Percentiles rank a stretch among this genome's conserved stretches.
Evolutionary conservation across 2,329 filamentous ascomycete species (phyloP).

Genomic region (Cadophora gregata): DNA sequence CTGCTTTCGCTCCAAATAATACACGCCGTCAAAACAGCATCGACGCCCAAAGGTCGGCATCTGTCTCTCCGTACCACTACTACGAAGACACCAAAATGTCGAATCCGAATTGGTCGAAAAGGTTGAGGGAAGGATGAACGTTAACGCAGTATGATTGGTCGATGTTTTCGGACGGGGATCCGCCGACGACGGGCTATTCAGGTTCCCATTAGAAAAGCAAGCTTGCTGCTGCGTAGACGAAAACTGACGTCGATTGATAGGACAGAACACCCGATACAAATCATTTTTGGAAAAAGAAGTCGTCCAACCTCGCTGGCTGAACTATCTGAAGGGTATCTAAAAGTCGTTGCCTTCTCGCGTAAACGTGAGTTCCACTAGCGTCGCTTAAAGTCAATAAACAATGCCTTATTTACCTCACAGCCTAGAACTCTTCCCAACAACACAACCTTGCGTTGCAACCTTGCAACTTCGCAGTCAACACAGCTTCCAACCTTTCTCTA

Average conservation of each 20-base stretch:
- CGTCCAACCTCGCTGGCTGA: no score
- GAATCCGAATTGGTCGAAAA: constrained; percentile 31
- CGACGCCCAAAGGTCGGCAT: constrained; percentile 59
- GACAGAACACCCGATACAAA: neutral
- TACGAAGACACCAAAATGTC: constrained; percentile 62
- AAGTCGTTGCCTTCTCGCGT: neutral
- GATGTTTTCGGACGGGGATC: constrained; percentile 40
- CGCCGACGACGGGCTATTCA: constrained; percentile 28
- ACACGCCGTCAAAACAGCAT: constrained; percentile 53
- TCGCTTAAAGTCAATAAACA: constrained; percentile 1
- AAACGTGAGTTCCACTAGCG: neutral
- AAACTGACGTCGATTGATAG: neutral
- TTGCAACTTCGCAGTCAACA: no score
- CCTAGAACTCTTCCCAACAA: no score
- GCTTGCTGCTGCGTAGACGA: constrained; percentile 4
- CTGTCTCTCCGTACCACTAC: constrained; percentile 61
- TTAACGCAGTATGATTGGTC: constrained; percentile 38
- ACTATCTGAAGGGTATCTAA: neutral
- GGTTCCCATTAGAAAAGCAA: constrained; percentile 25
- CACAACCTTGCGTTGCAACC: no score
- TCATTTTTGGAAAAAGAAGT: no score
- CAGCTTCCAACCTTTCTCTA: no score
- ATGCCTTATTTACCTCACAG: constrained; percentile 26
- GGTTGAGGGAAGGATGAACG: constrained; percentile 37
- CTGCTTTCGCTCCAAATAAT: constrained; percentile 60